These are phyloP conservation scores for Gastrolobium bilobum DNA, from an alignment of 306 rosid genomes.

Conservation along the genomic window DNA sequence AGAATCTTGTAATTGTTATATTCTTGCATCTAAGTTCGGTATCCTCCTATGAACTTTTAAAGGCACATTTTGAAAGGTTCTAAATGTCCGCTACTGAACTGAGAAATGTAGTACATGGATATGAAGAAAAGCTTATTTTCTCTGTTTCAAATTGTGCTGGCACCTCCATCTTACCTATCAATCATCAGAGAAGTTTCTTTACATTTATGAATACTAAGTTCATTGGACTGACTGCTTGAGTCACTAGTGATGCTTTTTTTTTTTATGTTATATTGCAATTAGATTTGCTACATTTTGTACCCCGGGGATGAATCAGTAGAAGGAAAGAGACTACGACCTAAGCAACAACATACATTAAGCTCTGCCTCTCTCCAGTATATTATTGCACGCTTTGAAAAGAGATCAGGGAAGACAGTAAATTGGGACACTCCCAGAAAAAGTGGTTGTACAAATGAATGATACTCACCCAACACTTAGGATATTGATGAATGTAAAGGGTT, in stretches of 20 bases:
- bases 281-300: slow-evolving; percentile 84
- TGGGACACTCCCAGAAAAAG: slow-evolving; percentile 87
- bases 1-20: slow-evolving; percentile 12
- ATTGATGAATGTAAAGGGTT: slow-evolving; percentile 77
- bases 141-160: slow-evolving; percentile 28
- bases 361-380: slow-evolving; percentile 94
- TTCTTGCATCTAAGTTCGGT: not conserved
- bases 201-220: slow-evolving; percentile 13
- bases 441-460: slow-evolving; percentile 92
- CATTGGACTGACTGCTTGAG: slow-evolving; percentile 12
- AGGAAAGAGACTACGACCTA: slow-evolving; percentile 85
- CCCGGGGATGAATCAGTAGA: slow-evolving; percentile 88
- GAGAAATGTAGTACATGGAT: slow-evolving; percentile 11
- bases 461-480: slow-evolving; percentile 96
- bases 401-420: slow-evolving; percentile 64
- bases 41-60: slow-evolving; percentile 17
- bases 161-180: not conserved
- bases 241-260: slow-evolving; percentile 30
- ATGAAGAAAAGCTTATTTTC: not conserved
- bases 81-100: not conserved
- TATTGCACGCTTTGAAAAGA: slow-evolving; percentile 77
- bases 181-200: slow-evolving; percentile 17
- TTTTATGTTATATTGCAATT: slow-evolving; percentile 45
- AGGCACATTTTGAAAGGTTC: slow-evolving; percentile 19
- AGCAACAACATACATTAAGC: slow-evolving; percentile 89